phyloP scores from a whole-genome alignment of 192 early-diverging fungal genomes.

The Podila horticola region DNA sequence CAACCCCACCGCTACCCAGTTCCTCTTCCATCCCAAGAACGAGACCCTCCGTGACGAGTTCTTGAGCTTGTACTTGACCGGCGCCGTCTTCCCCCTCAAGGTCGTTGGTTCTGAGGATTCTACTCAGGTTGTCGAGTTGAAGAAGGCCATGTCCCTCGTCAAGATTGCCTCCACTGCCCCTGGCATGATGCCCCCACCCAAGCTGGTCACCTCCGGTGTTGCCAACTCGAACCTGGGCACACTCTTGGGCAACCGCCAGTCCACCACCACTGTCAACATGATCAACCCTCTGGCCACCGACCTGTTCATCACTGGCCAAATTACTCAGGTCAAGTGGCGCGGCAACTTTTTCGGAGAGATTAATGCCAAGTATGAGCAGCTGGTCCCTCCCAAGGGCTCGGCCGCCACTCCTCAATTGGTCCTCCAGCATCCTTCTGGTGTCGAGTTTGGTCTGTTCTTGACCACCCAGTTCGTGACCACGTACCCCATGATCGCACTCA shows the following conservation, averaged over 20 bases:
- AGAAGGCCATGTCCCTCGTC: constrained; percentile 37
- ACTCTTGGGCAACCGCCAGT: constrained; percentile 28
- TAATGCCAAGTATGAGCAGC: constrained; percentile 23
- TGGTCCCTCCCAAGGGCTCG: constrained; percentile 16
- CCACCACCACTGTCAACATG: constrained; percentile 21
- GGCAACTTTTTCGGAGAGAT: constrained; percentile 43
- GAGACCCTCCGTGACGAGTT: constrained; percentile 39
- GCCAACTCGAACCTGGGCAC: constrained; percentile 28
- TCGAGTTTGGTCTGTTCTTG: constrained; percentile 38
- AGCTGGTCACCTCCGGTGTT: constrained; percentile 25
- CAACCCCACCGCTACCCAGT: constrained; percentile 39
- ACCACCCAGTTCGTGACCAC: constrained; percentile 28
- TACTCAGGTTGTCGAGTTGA: constrained; percentile 25
- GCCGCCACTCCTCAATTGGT: constrained; percentile 22
- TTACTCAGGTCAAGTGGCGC: constrained; percentile 32
- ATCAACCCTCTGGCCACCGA: constrained; percentile 47
- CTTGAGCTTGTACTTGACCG: constrained; percentile 33
- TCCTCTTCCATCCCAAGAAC: constrained; percentile 45
- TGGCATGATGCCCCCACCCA: constrained; percentile 29
- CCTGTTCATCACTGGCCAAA: constrained; percentile 22
- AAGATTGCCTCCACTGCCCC: constrained; percentile 16
- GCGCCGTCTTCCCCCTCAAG: constrained; percentile 32
- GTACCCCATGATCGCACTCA: constrained; percentile 36
- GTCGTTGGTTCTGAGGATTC: constrained; percentile 31
- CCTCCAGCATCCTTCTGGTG: constrained; percentile 34